Conservation (phyloP, 352 stramenopile genomes). For the Phytopythium mirpurense region DNA sequence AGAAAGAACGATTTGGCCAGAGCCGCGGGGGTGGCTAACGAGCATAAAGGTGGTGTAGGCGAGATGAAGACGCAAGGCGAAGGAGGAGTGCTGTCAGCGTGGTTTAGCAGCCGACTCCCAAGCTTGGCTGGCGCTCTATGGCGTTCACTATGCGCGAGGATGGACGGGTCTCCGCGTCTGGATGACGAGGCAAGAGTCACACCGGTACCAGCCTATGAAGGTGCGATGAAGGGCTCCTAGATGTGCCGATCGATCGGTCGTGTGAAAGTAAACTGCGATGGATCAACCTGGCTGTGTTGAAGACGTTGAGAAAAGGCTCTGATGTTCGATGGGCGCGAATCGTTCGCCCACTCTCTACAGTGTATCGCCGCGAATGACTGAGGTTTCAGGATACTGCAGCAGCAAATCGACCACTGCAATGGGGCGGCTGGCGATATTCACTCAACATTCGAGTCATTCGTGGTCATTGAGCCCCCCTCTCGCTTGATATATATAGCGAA, state of each 20-base stretch:
- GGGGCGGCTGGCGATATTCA: no score
- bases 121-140: neutral
- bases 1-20: neutral
- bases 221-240: neutral
- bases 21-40: no score
- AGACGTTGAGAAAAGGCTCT: neutral
- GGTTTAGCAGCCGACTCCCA: no score
- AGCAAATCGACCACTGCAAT: no score
- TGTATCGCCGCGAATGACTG: neutral
- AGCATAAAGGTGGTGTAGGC: no score
- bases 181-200: conserved; percentile 7
- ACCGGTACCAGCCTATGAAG: conserved; percentile 5
- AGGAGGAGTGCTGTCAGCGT: no score
- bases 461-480: no score
- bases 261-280: neutral
- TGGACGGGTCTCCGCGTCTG: neutral
- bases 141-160: neutral
- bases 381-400: no score
- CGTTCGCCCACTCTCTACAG: neutral
- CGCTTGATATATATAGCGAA: no score
- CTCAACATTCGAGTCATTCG: no score
- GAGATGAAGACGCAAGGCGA: no score
- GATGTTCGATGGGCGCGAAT: no score
- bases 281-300: neutral
- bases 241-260: neutral